Base-by-base conservation (phyloP, 2,329 filamentous ascomycete genomes). In the Metarhizium album region DNA sequence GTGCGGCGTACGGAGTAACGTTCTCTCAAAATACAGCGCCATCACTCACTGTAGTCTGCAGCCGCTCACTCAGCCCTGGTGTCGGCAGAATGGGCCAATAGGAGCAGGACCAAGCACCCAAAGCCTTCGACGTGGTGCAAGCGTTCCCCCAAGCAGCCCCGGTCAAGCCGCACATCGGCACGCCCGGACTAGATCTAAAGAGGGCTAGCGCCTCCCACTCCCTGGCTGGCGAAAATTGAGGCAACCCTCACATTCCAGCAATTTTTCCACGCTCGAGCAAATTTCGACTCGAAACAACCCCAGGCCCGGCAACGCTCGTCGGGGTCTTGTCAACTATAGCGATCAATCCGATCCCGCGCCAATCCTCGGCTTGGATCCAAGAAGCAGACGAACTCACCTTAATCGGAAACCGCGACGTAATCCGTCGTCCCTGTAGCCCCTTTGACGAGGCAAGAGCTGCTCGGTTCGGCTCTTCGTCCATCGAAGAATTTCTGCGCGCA, bases 221-320 rank as follows among this genome's bases (percentile, higher is more conserved):
- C 55, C 62, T 62, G 60, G 61, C 60, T 60, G 60, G 62, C 59
- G 66, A 71, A 71, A 71, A 71, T 70, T 70, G 57, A 52, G 55
- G 65, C 64, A 70, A 65, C 67, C 67, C 68, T 69, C 66, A 67
- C 61, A 60, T 59, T 59, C 42, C 46, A 62, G 63, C 60, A 62
- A 64, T 68, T 68, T 66, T 64, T 60, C 58, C 62, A 62, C 63
- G 64, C 64, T 60, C 63, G 66, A 70, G 67, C 64, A 71, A 71
- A 66, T 69, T 70, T 70, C 67, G 63, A 59, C 65, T 67, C 63
- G 65, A 50, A 45, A 60, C 64, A 70, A 66, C 66, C 61, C 66
- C 67, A 69, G 67, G 67, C 66, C 63, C 65, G 62, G 62, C 67
- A 65, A 62, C 62, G 61, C 59, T 67, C 57, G 64, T 67, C 64